Evolutionary conservation across 805 yeast genomes (phyloP).

Genomic region (Suhomyces xylopsoci): DNA sequence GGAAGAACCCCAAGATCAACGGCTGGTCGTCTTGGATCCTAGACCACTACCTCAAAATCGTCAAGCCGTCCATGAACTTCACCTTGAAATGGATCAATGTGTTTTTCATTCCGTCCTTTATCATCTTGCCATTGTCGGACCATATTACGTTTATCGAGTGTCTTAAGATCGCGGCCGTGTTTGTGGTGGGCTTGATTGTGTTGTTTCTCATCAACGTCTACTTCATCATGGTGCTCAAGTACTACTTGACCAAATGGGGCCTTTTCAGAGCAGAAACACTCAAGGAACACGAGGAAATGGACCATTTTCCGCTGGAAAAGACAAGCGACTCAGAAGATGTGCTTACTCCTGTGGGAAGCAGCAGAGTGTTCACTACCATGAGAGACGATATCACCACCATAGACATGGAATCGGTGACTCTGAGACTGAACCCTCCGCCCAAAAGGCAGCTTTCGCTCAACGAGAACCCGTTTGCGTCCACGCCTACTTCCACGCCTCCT

Average conservation of each 20-base stretch:
- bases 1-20: constrained; percentile 7
- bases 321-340: not conserved
- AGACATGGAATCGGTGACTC: constrained; percentile 17
- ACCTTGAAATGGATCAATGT: constrained; percentile 74
- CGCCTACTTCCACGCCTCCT: not conserved
- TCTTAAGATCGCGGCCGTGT: constrained; percentile 70
- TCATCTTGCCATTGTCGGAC: constrained; percentile 65
- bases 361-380: constrained; percentile 19
- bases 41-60: constrained; percentile 29
- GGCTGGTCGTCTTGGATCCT: constrained; percentile 22
- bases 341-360: not conserved
- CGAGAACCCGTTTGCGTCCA: constrained; percentile 16
- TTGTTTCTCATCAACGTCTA: constrained; percentile 46
- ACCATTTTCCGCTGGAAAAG: not conserved
- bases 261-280: constrained; percentile 6
- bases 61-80: constrained; percentile 67
- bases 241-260: constrained; percentile 8
- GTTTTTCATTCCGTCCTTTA: constrained; percentile 75
- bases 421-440: not conserved
- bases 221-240: constrained; percentile 30
- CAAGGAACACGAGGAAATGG: constrained; percentile 15
- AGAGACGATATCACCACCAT: constrained; percentile 40
- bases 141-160: constrained; percentile 66
- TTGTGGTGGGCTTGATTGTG: constrained; percentile 57
- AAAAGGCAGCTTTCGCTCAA: not conserved